These are phyloP conservation scores for Termitomyces sp. DNA, from an alignment of 768 basidiomycete species.

Conservation along the genomic window DNA sequence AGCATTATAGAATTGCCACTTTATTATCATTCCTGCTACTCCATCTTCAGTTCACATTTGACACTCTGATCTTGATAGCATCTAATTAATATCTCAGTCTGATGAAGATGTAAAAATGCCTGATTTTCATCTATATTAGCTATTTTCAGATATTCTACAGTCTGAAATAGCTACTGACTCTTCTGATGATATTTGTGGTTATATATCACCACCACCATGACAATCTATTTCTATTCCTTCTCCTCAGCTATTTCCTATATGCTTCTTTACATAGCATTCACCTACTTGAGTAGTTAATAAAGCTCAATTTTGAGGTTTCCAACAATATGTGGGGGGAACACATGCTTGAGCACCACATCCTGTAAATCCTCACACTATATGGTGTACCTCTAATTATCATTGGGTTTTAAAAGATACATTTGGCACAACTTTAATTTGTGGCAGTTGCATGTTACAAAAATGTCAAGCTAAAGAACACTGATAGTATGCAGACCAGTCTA, in stretches of 20 bases:
- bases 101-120: background rate
- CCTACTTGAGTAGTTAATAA: background rate
- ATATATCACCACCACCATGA: background rate
- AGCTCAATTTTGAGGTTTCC: background rate
- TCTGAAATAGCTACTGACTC: background rate
- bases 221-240: background rate
- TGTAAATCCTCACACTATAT: background rate
- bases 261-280: background rate
- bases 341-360: background rate
- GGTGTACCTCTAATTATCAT: background rate
- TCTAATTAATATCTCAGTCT: background rate
- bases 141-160: background rate
- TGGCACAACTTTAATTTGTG: background rate
- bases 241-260: background rate
- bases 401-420: background rate
- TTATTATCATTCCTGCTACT: background rate
- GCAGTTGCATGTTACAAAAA: background rate
- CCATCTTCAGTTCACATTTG: background rate
- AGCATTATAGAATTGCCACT: too few species aligned
- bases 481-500: too few species aligned
- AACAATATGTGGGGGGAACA: background rate
- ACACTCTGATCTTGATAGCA: background rate
- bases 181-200: background rate
- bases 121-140: background rate
- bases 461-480: too few species aligned